Conservation (phyloP, 768 basidiomycete species). For the Tylopilus vinaceipallidus region DNA sequence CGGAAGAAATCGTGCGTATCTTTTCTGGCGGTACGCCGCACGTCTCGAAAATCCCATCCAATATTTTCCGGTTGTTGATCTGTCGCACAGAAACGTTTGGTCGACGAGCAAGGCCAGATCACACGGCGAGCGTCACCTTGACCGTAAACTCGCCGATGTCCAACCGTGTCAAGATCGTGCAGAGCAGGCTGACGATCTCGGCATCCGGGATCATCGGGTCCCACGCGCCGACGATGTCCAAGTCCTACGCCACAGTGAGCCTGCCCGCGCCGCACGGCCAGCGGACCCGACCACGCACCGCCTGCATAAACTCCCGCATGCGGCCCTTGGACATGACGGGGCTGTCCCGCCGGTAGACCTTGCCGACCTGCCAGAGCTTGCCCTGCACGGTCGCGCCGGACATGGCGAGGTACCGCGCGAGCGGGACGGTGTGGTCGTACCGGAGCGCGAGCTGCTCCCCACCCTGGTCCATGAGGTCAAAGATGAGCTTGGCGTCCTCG, state of each 20-base stretch:
- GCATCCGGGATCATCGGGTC: constrained; percentile 98
- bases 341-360: constrained; percentile 94
- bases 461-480: constrained; percentile 96
- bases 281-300: constrained; percentile 46
- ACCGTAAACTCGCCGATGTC: constrained; percentile 94
- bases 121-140: constrained; percentile 54
- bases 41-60: constrained; percentile 95
- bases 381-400: constrained; percentile 74
- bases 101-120: not conserved
- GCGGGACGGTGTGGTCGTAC: constrained; percentile 96
- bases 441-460: constrained; percentile 93
- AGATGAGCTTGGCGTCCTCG: constrained; percentile 96
- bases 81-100: constrained; percentile 30
- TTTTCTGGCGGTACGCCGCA: constrained; percentile 92
- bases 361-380: constrained; percentile 98
- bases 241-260: constrained; percentile 59
- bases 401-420: constrained; percentile 96
- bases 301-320: constrained; percentile 98
- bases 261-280: not conserved
- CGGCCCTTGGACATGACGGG: constrained; percentile 98
- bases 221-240: constrained; percentile 90
- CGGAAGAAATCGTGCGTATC: constrained; percentile 89
- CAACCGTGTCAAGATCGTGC: constrained; percentile 75
- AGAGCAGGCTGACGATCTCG: constrained; percentile 79
- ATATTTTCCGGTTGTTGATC: constrained; percentile 95